Conservation (phyloP, 805 yeast species). For the Candida ulmi region DNA sequence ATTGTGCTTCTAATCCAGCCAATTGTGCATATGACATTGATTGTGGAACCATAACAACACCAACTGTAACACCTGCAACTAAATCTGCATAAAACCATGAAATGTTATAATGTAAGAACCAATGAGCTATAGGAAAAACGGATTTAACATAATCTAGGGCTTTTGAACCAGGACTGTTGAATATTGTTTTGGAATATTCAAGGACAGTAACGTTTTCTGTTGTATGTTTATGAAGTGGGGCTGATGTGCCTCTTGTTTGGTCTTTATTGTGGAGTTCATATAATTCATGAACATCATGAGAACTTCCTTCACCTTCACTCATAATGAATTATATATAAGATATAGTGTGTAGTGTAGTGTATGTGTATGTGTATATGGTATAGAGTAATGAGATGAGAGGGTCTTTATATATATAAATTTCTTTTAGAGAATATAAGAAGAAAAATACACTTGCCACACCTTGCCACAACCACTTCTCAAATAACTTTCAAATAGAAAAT, state of each 20-base stretch:
- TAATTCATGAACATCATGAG: conserved; percentile 8
- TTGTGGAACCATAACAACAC: conserved; percentile 90
- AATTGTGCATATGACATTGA: conserved; percentile 91
- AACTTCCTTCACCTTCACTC: too few species aligned
- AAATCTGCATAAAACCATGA: conserved; percentile 79
- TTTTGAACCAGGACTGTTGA: conserved; percentile 16
- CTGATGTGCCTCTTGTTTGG: not conserved
- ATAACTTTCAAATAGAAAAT: too few species aligned
- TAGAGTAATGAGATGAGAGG: too few species aligned
- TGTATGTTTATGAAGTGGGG: conserved; percentile 1
- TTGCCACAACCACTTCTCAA: too few species aligned
- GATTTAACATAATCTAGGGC: conserved; percentile 48
- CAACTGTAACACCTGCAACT: conserved; percentile 91
- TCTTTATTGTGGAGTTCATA: conserved; percentile 10
- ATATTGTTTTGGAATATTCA: conserved; percentile 8
- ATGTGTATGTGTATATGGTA: too few species aligned
- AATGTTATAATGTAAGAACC: conserved; percentile 81
- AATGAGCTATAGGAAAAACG: conserved; percentile 72
- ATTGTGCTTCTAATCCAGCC: conserved; percentile 77
- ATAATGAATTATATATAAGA: too few species aligned
- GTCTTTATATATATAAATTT: too few species aligned
- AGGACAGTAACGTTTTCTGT: conserved; percentile 1
- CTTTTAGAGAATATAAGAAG: too few species aligned
- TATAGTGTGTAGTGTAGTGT: too few species aligned
- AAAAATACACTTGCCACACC: too few species aligned